A percentile compares a stretch with the other conserved stretches of the same genome.
Conservation (phyloP, 345 rosid species). For the Heritiera fomes region DNA sequence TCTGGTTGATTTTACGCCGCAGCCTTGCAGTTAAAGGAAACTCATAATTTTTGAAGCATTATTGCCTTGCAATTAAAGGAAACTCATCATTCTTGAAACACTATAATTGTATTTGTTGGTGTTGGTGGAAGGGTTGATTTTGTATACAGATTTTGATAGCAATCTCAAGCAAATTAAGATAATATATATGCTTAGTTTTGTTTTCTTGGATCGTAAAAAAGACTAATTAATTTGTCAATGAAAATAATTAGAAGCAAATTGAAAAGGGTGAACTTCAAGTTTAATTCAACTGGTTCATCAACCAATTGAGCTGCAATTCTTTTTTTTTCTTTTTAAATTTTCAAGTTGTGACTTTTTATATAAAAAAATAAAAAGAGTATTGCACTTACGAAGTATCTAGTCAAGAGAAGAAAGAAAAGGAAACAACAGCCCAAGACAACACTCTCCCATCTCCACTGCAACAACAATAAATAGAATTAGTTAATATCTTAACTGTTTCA, state of each 20-base stretch:
- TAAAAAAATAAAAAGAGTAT: not conserved
- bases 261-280: not conserved
- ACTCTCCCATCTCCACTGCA: slow-evolving; percentile 99
- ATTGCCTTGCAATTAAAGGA: not conserved
- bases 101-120: not conserved
- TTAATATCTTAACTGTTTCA: not conserved
- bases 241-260: too few relatives aligned
- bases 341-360: too few relatives aligned
- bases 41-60: not conserved
- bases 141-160: not conserved
- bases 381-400: slow-evolving; percentile 69
- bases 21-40: not conserved
- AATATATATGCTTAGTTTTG: not conserved
- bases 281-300: too few relatives aligned
- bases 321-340: too few relatives aligned
- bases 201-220: not conserved
- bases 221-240: not conserved
- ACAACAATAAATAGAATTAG: slow-evolving; percentile 15
- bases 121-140: not conserved
- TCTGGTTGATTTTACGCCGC: not conserved
- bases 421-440: slow-evolving; percentile 78
- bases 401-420: slow-evolving; percentile 77
- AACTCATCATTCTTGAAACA: not conserved
- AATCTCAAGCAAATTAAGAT: slow-evolving; percentile 14
- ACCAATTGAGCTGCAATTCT: too few relatives aligned